Evolutionary conservation across 805 yeast species (phyloP), one percentile per base, ranked within the genome.

Genomic region (Cyberlindnera meyerae): DNA sequence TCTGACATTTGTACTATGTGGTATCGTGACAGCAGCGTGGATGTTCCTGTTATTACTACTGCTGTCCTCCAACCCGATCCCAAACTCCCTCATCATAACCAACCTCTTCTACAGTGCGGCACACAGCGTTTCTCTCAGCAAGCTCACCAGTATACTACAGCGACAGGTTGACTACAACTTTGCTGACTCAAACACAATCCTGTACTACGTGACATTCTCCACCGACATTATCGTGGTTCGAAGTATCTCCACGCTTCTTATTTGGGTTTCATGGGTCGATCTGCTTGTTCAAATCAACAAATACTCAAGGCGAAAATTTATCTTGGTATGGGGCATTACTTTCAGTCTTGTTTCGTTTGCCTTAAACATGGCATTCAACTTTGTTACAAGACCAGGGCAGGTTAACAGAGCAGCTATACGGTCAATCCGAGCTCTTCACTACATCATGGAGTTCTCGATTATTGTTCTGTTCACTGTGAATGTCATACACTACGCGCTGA

Each of bases 21-120:
- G 79, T 0, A 63, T 74, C 14, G 75, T 77, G 42, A 74, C 76
- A 6, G 70, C 80, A 12, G 65, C 79, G 18, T 85, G 94, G 94
- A 75, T 83, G 76, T 62, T 85, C 18, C 60, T 80, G 34, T 42
- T 82, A 13, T 58, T 82, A 24, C 62, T 82, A 29, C 51, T 73
- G 15, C 54, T 84, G 22, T 70, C 76, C 15, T 74, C 71, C 27
- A 74, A 74, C 45, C 62, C 73, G 18, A 73, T 81, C 37, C 87
- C 89, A 4, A 53, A 64, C 27, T 56, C 77, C 29, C 70, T 84
- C 25, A 73, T 72, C 27, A 21, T 78, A 8, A 75, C 83, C 5
- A 75, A 82, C n/a, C 46, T 78, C 15, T 62, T 76, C 36, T 71
- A 70, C 39, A 75, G 86, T 11, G 58, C 73, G 2, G 65, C 72